Percentiles rank a stretch among this genome's conserved stretches.
These are phyloP conservation scores for Hawksworthiomyces lignivorus DNA, from an alignment of 2,329 filamentous ascomycete genomes.

Conservation along the genomic window DNA sequence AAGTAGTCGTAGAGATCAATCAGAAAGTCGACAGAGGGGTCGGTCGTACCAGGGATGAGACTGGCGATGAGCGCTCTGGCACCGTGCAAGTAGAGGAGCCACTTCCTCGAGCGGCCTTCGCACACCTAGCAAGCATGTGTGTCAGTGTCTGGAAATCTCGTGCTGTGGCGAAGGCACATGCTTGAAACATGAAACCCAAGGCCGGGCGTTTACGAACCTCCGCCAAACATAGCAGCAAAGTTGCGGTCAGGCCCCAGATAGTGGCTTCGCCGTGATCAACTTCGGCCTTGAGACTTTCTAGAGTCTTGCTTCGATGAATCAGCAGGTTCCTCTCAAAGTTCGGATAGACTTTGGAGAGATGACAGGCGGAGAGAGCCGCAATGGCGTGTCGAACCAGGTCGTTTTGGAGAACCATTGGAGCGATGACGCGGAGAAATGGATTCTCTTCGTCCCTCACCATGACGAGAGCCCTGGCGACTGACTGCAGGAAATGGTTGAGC, in stretches of 20 bases:
- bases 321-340: not conserved
- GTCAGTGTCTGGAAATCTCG: too few species aligned
- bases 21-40: too few species aligned
- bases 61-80: not conserved
- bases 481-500: not conserved
- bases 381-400: not conserved
- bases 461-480: not conserved
- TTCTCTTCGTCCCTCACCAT: not conserved
- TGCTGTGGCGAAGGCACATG: too few species aligned
- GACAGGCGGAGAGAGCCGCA: not conserved
- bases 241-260: too few species aligned
- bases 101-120: not conserved
- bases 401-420: too few species aligned
- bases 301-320: not conserved
- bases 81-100: slow-evolving; percentile 1
- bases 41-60: too few species aligned
- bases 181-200: too few species aligned
- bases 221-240: not conserved
- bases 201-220: too few species aligned
- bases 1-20: slow-evolving; percentile 1
- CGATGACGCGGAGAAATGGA: not conserved
- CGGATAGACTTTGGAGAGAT: not conserved
- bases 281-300: too few species aligned
- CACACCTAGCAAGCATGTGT: too few species aligned
- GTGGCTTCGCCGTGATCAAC: too few species aligned